phyloP scores from a whole-genome alignment of 2,329 filamentous ascomycete species.

The Acephala macrosclerotiorum region DNA sequence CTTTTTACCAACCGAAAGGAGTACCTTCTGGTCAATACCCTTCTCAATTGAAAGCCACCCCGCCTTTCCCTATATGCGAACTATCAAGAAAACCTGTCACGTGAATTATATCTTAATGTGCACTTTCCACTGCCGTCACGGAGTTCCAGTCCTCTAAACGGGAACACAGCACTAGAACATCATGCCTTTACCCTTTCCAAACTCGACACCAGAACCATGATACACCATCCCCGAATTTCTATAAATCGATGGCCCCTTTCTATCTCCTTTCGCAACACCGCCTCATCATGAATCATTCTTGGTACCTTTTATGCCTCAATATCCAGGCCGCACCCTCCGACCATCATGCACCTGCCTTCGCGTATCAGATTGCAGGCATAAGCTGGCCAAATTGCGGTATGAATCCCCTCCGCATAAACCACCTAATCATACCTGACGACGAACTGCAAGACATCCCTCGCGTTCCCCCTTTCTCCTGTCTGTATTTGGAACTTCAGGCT shows the following conservation, averaged over 20 bases:
- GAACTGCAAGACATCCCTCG: slow-evolving; percentile 16
- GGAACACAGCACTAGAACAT: slow-evolving; percentile 5
- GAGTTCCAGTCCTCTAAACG: neutral
- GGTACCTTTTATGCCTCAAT: slow-evolving; percentile 12
- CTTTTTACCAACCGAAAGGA: too few species aligned
- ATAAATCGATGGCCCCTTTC: neutral
- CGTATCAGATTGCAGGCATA: slow-evolving; percentile 33
- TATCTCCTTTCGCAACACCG: neutral
- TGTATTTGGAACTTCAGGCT: slow-evolving; percentile 9
- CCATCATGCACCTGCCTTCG: slow-evolving; percentile 21
- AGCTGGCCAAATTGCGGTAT: slow-evolving; percentile 23
- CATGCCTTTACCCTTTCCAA: neutral
- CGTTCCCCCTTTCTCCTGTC: slow-evolving; percentile 6
- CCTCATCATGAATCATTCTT: slow-evolving; percentile 16
- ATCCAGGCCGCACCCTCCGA: slow-evolving; percentile 10
- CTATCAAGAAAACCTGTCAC: neutral
- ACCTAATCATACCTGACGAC: slow-evolving; percentile 16
- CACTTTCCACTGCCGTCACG: neutral
- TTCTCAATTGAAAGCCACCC: too few species aligned
- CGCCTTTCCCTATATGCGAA: too few species aligned
- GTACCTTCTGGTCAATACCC: too few species aligned
- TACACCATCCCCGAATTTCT: neutral
- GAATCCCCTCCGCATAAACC: slow-evolving; percentile 20
- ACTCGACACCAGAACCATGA: neutral
- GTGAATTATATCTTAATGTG: neutral